These are phyloP conservation scores for Oehlia diaphana DNA, from an alignment of 192 early-diverging fungal genomes.

Conservation along the genomic window DNA sequence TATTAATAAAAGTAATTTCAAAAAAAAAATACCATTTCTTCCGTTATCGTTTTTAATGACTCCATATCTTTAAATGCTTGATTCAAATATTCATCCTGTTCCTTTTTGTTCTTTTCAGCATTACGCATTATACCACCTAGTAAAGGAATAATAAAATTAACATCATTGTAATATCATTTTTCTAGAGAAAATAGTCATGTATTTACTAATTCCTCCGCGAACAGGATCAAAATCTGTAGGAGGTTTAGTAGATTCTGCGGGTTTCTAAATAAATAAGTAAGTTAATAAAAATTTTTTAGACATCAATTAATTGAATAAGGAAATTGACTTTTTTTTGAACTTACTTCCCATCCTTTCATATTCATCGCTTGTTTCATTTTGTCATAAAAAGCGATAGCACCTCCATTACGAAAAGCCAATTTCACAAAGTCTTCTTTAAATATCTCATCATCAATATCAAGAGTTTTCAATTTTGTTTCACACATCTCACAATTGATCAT, in stretches of 20 bases:
- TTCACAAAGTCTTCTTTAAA: conserved; percentile 47
- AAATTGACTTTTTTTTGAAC: not conserved
- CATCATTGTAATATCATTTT: too few relatives aligned
- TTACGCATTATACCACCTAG: conserved; percentile 64
- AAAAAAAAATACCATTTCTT: conserved; percentile 71
- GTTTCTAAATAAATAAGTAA: not conserved
- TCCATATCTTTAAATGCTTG: conserved; percentile 90
- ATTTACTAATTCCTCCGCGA: conserved; percentile 16
- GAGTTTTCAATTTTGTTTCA: conserved; percentile 55
- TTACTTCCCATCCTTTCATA: conserved; percentile 67
- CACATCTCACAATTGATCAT: conserved; percentile 87
- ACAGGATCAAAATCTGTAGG: conserved; percentile 32
- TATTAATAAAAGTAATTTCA: not conserved
- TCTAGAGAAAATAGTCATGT: not conserved
- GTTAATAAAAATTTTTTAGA: not conserved
- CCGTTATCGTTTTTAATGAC: conserved; percentile 82
- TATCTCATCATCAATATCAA: conserved; percentile 8
- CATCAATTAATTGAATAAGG: not conserved
- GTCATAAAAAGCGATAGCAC: conserved; percentile 58
- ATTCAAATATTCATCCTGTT: conserved; percentile 65
- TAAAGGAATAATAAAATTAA: not conserved
- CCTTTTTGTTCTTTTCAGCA: conserved; percentile 65
- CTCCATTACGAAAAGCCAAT: conserved; percentile 81
- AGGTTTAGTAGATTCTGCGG: not conserved
- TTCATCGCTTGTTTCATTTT: conserved; percentile 64